These are phyloP conservation scores for Heterobasidion annosum DNA, from an alignment of 1,284 basidiomycete species.

Conservation along the genomic window DNA sequence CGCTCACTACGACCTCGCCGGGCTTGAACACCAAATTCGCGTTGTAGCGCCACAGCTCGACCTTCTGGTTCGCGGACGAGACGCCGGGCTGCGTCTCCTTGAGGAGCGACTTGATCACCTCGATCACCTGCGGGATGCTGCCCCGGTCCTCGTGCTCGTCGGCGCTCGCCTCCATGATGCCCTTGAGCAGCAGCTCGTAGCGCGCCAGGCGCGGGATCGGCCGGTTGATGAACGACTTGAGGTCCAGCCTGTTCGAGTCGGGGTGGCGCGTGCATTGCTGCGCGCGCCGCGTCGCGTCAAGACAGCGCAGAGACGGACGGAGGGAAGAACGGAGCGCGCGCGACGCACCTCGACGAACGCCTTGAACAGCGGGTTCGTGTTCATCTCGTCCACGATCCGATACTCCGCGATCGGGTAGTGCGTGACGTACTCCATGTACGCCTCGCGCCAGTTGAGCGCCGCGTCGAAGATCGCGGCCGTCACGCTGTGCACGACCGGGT, in stretches of 20 bases:
- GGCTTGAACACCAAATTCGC: constrained; percentile 72
- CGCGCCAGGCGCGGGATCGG: constrained; percentile 85
- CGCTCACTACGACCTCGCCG: constrained; percentile 68
- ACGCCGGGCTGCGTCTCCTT: constrained; percentile 85
- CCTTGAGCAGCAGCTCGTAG: constrained; percentile 80
- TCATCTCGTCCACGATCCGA: constrained; percentile 83
- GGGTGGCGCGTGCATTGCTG: constrained; percentile 67
- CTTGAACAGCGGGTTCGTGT: constrained; percentile 72
- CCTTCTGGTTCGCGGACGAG: constrained; percentile 74
- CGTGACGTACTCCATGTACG: constrained; percentile 89
- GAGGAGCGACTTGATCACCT: constrained; percentile 76
- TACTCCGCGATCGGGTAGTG: constrained; percentile 94
- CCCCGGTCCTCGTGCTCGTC: constrained; percentile 70
- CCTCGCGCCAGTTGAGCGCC: constrained; percentile 86
- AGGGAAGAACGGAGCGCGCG: too few species aligned
- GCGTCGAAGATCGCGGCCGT: constrained; percentile 85
- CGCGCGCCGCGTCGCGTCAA: not conserved
- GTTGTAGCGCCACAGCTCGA: constrained; percentile 81
- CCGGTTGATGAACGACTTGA: constrained; percentile 84
- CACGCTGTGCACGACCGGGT: constrained; percentile 76
- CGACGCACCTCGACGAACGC: constrained; percentile 70
- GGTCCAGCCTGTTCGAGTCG: constrained; percentile 70
- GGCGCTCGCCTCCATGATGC: constrained; percentile 68
- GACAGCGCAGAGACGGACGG: not conserved
- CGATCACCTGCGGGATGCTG: constrained; percentile 76